Base-by-base conservation (phyloP, 2,329 filamentous ascomycete species). In the Neofusicoccum laricinum region DNA sequence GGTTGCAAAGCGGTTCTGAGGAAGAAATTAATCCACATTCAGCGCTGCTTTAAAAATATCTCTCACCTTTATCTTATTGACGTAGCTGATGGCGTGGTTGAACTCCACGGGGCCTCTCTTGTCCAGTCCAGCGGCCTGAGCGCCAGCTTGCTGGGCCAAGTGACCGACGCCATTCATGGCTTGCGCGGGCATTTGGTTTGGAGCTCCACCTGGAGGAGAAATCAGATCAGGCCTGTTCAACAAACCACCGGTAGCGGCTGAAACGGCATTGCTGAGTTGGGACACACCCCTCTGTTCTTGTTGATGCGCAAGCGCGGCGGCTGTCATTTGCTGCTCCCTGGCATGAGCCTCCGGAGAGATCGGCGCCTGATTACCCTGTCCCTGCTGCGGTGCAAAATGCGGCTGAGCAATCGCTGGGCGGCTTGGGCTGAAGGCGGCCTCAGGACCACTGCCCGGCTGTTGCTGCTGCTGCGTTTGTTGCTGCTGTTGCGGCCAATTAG, bases 11-110 rank as follows among this genome's bases (percentile, higher is more conserved):
- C 95, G 94, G 75, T 98, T 99, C 92, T 97, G 68, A 8, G 25
- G 67, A 32, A 2, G 19, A 15, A 25, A 30, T 63, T 48, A 63
- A 49, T 10, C 21, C n/a, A 49, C 15, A 17, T 36, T 11, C 38
- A 12, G 17, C 12, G 5, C 36, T 4, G 19, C 10, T 17, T 14
- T 2, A 71, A 15, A 15, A 8, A 49, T 5, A 8, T 19, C n/a
- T 21, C 85, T 76, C 80, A 95, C 93, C 89, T 99, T 99, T 72
- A 99, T 99, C 80, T 99, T 99, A 76, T 99, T 99, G 63, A 99
- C 95, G 73, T 99, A 99, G 76, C 93, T 98, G 68, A 99, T 99
- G 0, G 95, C 95, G 79, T 99, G 95, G 75, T 99, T 99, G 78
- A 99, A 99, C 74, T 99, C 95, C 17, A 99, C 95, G 1, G 95